phyloP scores from a whole-genome alignment of 1,284 basidiomycete species.

The Takashimella tepidaria region DNA sequence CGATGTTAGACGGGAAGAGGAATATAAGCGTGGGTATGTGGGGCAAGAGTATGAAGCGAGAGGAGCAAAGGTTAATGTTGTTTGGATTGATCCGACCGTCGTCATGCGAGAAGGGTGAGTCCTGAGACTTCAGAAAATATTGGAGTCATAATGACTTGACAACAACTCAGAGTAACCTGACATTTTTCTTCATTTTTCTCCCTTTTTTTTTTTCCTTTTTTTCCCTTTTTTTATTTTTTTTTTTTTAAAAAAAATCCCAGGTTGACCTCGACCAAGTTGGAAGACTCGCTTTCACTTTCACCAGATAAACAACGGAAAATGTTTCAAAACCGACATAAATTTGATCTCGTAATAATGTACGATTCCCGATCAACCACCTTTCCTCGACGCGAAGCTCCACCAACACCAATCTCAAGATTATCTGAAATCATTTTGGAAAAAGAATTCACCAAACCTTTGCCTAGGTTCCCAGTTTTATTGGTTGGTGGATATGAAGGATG shows the following conservation, averaged over 20 bases:
- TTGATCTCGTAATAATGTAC: slow-evolving; percentile 85
- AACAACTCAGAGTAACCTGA: too few species aligned
- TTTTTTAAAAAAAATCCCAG: slow-evolving; percentile 47
- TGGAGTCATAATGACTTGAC: not conserved
- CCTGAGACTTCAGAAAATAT: too few species aligned
- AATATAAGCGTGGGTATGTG: slow-evolving; percentile 71
- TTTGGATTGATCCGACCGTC: slow-evolving; percentile 81
- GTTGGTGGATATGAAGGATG: slow-evolving; percentile 82
- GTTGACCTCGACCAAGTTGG: slow-evolving; percentile 62
- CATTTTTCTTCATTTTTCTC: too few species aligned
- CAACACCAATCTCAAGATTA: slow-evolving; percentile 58
- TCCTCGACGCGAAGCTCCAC: slow-evolving; percentile 46
- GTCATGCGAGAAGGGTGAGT: slow-evolving; percentile 64
- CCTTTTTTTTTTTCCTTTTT: too few species aligned
- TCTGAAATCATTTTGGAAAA: slow-evolving; percentile 65
- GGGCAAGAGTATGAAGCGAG: slow-evolving; percentile 50
- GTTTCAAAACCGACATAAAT: slow-evolving; percentile 76
- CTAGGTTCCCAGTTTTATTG: slow-evolving; percentile 74
- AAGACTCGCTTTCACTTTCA: slow-evolving; percentile 67
- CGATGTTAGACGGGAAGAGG: slow-evolving; percentile 72
- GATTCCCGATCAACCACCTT: slow-evolving; percentile 66
- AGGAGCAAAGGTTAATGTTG: slow-evolving; percentile 52
- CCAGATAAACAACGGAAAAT: slow-evolving; percentile 64
- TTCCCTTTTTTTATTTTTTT: not conserved
- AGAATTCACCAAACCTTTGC: slow-evolving; percentile 66